A percentile compares a stretch with the other conserved stretches of the same genome.
phyloP scores from a whole-genome alignment of 352 stramenopile species.

The Thraustotheca clavata region DNA sequence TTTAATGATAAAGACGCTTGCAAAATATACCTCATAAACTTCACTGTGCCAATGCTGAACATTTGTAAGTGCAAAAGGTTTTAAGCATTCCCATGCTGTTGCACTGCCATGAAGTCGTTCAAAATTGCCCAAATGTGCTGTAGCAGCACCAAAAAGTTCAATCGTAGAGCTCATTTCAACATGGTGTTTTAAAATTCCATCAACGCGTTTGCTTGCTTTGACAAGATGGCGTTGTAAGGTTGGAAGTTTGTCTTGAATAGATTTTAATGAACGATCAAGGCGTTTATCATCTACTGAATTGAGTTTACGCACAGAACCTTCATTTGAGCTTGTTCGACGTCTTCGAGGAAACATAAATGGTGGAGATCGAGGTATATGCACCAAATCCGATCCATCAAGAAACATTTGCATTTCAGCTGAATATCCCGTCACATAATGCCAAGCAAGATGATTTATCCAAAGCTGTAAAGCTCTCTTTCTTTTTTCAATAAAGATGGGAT shows the following conservation, averaged over 20 bases:
- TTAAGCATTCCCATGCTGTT: background rate
- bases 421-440: background rate
- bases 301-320: background rate
- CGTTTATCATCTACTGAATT: too few relatives aligned
- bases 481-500: conserved; percentile 9
- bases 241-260: background rate
- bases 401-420: conserved; percentile 11
- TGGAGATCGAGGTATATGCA: background rate
- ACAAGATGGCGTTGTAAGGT: background rate
- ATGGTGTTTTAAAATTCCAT: background rate
- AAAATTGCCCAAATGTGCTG: background rate
- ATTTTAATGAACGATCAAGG: conserved; percentile 1
- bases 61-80: background rate
- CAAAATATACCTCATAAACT: background rate
- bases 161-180: background rate
- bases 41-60: conserved; percentile 1
- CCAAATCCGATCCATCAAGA: conserved; percentile 1
- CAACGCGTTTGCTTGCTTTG: background rate
- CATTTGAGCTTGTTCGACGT: background rate
- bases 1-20: background rate
- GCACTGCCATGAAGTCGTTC: background rate
- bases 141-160: background rate
- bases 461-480: conserved; percentile 4
- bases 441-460: conserved; percentile 1
- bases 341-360: background rate